Percentiles rank a stretch among this genome's conserved stretches.
These are phyloP conservation scores for Fusarium poae DNA, from an alignment of 2,329 filamentous ascomycete species.

Conservation along the genomic window DNA sequence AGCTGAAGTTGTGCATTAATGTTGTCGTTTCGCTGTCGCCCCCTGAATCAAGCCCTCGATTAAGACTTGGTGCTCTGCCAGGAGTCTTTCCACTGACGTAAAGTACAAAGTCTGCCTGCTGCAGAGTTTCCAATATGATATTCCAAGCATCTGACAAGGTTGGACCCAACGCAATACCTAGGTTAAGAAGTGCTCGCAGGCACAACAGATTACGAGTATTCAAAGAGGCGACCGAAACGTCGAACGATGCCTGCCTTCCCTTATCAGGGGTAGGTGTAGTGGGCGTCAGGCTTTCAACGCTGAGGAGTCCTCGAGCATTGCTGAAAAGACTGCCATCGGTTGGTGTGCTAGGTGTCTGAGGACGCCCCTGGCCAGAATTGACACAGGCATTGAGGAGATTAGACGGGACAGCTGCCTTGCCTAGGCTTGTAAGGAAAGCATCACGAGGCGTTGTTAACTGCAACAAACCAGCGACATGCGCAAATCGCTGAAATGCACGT, in stretches of 20 bases:
- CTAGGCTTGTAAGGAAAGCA: conserved; percentile 92
- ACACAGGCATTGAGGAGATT: conserved; percentile 76
- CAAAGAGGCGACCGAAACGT: conserved; percentile 68
- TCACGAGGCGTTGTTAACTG: conserved; percentile 88
- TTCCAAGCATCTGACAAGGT: conserved; percentile 88
- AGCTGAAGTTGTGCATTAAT: conserved; percentile 75
- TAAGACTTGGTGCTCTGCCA: conserved; percentile 64
- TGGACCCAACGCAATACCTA: conserved; percentile 93
- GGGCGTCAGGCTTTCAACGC: conserved; percentile 77
- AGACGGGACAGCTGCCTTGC: conserved; percentile 91
- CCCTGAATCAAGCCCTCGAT: conserved; percentile 60
- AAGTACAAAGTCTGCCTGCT: conserved; percentile 91
- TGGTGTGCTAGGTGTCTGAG: conserved; percentile 60
- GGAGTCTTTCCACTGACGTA: conserved; percentile 71
- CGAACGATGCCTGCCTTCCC: conserved; percentile 70
- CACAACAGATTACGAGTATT: conserved; percentile 93
- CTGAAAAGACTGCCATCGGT: conserved; percentile 72
- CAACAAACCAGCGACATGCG: conserved; percentile 91
- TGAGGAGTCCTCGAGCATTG: conserved; percentile 79
- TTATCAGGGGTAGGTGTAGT: conserved; percentile 69
- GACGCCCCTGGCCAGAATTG: conserved; percentile 61
- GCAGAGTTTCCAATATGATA: conserved; percentile 90
- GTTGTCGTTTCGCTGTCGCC: conserved; percentile 65
- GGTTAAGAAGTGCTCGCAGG: conserved; percentile 88
- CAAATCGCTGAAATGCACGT: conserved; percentile 92